Conservation (phyloP, 2,329 filamentous ascomycete species). For the Monosporascus sp. region DNA sequence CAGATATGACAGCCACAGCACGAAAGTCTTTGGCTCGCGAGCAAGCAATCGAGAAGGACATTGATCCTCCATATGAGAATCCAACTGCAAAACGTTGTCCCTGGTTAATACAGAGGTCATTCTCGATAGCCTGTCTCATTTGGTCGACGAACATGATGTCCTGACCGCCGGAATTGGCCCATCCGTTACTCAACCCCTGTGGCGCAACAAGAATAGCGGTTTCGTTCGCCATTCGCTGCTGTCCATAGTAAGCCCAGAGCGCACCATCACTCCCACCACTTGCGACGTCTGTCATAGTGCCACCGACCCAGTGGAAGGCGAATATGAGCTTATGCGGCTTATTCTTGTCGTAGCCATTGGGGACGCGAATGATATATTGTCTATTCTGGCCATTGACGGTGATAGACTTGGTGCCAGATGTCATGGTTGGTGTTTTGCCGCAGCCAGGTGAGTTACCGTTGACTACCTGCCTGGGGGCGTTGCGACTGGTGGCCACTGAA, state of each 20-base stretch:
- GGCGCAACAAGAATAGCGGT: too few relatives aligned
- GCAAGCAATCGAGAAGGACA: conserved; percentile 2
- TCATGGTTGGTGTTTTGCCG: background rate
- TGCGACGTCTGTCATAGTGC: conserved; percentile 2
- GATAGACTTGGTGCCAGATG: conserved; percentile 2
- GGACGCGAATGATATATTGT: conserved; percentile 2
- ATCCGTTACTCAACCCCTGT: too few relatives aligned
- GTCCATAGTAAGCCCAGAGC: background rate
- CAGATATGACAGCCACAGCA: conserved; percentile 2
- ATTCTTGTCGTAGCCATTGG: conserved; percentile 2
- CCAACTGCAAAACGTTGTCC: too few relatives aligned
- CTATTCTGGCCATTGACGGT: conserved; percentile 2
- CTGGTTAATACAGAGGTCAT: too few relatives aligned
- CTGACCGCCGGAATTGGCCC: too few relatives aligned
- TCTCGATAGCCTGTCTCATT: too few relatives aligned
- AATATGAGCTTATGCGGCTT: conserved; percentile 2
- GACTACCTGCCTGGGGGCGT: too few relatives aligned
- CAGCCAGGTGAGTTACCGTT: background rate
- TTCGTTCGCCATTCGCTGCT: too few relatives aligned
- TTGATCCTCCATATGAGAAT: conserved; percentile 4
- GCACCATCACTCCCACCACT: conserved; percentile 1
- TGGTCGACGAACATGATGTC: too few relatives aligned
- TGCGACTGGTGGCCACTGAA: too few relatives aligned
- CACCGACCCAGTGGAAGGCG: conserved; percentile 5
- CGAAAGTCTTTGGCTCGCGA: conserved; percentile 2